Percentiles rank a stretch among this genome's conserved stretches.
Conservation (phyloP, 805 yeast species). For the Lipomyces sp. region DNA sequence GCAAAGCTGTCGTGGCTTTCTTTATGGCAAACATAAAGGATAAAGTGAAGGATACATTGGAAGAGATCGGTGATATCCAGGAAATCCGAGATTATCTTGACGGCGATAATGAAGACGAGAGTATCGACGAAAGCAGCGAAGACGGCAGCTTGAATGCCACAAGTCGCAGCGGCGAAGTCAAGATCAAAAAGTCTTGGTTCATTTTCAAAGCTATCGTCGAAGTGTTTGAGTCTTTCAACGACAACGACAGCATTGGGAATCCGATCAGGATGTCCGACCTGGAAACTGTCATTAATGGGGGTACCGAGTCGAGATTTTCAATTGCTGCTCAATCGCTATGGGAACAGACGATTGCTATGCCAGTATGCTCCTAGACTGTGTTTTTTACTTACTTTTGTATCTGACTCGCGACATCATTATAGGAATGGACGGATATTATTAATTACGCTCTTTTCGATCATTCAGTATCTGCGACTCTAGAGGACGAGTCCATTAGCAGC, state of each 20-base stretch:
- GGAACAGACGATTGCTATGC: constrained; percentile 8
- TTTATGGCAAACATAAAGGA: constrained; percentile 38
- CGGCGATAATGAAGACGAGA: constrained; percentile 7
- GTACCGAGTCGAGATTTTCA: constrained; percentile 20
- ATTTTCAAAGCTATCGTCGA: constrained; percentile 18
- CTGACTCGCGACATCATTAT: background rate
- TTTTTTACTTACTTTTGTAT: too few relatives aligned
- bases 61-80: constrained; percentile 13
- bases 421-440: constrained; percentile 14
- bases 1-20: constrained; percentile 55
- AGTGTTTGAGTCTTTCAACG: constrained; percentile 12
- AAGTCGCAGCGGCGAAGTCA: background rate
- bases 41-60: constrained; percentile 30
- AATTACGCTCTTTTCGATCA: constrained; percentile 19
- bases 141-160: background rate
- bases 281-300: constrained; percentile 8
- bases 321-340: constrained; percentile 23
- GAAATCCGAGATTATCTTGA: constrained; percentile 5
- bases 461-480: constrained; percentile 4
- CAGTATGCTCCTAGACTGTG: constrained; percentile 1
- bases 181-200: constrained; percentile 11
- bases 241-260: constrained; percentile 10
- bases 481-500: constrained; percentile 7
- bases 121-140: constrained; percentile 17
- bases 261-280: constrained; percentile 4